A percentile compares a stretch with the other conserved stretches of the same genome.
Conservation (phyloP, 169 alveolate species). For the Cryptosporidium sp. region DNA sequence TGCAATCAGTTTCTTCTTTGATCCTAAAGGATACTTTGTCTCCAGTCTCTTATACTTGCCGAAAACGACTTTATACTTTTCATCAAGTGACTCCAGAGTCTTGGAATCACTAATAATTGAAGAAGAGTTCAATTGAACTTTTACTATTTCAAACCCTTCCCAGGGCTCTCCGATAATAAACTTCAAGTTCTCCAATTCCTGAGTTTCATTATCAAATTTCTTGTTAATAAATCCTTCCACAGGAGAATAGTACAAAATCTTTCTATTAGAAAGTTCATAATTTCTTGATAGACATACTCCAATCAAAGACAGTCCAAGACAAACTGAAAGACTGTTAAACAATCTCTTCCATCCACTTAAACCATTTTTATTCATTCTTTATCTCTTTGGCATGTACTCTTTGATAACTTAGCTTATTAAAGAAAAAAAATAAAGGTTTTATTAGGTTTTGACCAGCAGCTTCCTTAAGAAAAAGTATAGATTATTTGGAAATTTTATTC, state of each 20-base stretch:
- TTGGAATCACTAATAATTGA: neutral
- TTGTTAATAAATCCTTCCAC: neutral
- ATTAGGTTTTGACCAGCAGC: neutral
- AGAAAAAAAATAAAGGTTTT: neutral
- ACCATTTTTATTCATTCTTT: neutral
- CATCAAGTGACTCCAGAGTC: neutral
- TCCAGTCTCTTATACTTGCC: slow-evolving; percentile 31
- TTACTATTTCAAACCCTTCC: slow-evolving; percentile 40
- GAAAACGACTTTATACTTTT: neutral
- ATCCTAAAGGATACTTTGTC: slow-evolving; percentile 11
- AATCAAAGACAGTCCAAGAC: neutral
- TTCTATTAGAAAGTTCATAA: neutral
- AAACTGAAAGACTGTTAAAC: neutral
- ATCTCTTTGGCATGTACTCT: neutral
- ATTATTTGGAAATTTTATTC: neutral
- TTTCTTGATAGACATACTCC: neutral
- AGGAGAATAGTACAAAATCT: slow-evolving; percentile 8
- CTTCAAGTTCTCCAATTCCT: slow-evolving; percentile 10
- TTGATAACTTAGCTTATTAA: neutral
- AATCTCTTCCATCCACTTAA: neutral
- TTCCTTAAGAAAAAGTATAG: neutral
- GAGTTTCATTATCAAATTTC: neutral
- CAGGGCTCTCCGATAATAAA: slow-evolving; percentile 51
- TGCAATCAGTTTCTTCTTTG: slow-evolving; percentile 19
- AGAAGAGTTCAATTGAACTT: neutral